Conservation (phyloP, 2,329 filamentous ascomycete species). For the Scedosporium apiospermum region DNA sequence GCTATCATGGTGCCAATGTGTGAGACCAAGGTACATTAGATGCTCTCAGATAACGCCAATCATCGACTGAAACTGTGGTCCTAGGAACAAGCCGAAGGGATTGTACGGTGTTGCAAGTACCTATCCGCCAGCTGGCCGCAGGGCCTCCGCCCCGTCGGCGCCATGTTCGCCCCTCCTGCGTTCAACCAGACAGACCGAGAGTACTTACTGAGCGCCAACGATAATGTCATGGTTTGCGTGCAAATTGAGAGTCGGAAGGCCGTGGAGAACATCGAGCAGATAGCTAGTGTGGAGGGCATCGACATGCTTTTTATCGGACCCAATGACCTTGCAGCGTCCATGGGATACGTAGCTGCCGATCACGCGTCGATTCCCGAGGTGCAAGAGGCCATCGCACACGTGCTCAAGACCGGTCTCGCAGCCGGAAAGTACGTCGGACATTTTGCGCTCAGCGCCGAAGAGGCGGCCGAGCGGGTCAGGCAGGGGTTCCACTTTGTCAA, state of each 20-base stretch:
- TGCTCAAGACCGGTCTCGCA: slow-evolving; percentile 18
- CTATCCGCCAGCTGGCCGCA: slow-evolving; percentile 14
- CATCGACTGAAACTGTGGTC: slow-evolving; percentile 23
- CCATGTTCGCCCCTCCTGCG: slow-evolving; percentile 14
- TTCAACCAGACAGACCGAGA: slow-evolving; percentile 18
- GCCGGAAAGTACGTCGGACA: slow-evolving; percentile 24
- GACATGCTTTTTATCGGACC: slow-evolving; percentile 32
- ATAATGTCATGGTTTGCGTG: slow-evolving; percentile 25
- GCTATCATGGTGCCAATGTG: slow-evolving; percentile 22
- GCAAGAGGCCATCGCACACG: slow-evolving; percentile 16
- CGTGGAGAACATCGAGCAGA: slow-evolving; percentile 34
- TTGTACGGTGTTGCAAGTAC: slow-evolving; percentile 17
- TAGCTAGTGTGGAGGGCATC: slow-evolving; percentile 39
- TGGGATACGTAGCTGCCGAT: slow-evolving; percentile 22
- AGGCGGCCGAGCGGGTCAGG: slow-evolving; percentile 15
- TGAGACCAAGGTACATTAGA: slow-evolving; percentile 21
- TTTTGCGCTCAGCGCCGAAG: slow-evolving; percentile 21
- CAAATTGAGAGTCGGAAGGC: slow-evolving; percentile 56
- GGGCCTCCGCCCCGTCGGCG: slow-evolving; percentile 18
- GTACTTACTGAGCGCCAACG: slow-evolving; percentile 16
- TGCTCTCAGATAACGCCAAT: slow-evolving; percentile 36
- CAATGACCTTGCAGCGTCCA: slow-evolving; percentile 23
- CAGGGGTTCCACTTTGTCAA: slow-evolving; percentile 27
- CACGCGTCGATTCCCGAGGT: slow-evolving; percentile 21
- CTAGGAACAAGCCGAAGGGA: slow-evolving; percentile 16